A percentile compares a stretch with the other conserved stretches of the same genome.
These are phyloP conservation scores for Solanum tarapatanum DNA, from an alignment of 257 asterid species.

Conservation along the genomic window DNA sequence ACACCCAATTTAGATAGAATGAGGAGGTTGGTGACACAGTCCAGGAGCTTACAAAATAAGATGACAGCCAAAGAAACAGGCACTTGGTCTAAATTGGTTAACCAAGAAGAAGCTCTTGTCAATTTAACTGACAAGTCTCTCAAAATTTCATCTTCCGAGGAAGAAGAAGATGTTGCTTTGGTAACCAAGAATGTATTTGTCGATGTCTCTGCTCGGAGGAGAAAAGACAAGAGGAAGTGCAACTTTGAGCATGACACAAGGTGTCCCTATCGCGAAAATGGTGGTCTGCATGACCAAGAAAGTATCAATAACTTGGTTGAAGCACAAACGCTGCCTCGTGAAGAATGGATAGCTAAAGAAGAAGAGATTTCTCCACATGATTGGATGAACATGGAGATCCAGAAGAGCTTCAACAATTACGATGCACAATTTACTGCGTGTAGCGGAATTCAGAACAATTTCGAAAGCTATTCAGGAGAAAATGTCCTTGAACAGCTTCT, in stretches of 20 bases:
- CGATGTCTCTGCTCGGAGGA: background rate
- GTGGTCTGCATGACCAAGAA: background rate
- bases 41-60: constrained; percentile 43
- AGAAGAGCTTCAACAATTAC: background rate
- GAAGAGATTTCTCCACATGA: background rate
- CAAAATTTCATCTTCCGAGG: background rate
- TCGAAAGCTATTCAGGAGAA: constrained; percentile 17
- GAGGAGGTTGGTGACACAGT: constrained; percentile 39
- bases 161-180: background rate
- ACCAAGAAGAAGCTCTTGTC: constrained; percentile 40
- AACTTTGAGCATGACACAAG: background rate
- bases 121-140: background rate
- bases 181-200: background rate
- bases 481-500: constrained; percentile 6
- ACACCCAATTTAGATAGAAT: constrained; percentile 26
- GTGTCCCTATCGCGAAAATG: background rate
- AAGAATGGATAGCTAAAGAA: background rate
- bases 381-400: background rate
- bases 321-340: background rate
- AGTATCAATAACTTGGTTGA: background rate
- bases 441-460: background rate
- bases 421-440: background rate
- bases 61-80: constrained; percentile 42
- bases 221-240: constrained; percentile 25
- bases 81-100: constrained; percentile 30